Conservation (phyloP, 768 basidiomycete genomes). For the Boletus sp. region DNA sequence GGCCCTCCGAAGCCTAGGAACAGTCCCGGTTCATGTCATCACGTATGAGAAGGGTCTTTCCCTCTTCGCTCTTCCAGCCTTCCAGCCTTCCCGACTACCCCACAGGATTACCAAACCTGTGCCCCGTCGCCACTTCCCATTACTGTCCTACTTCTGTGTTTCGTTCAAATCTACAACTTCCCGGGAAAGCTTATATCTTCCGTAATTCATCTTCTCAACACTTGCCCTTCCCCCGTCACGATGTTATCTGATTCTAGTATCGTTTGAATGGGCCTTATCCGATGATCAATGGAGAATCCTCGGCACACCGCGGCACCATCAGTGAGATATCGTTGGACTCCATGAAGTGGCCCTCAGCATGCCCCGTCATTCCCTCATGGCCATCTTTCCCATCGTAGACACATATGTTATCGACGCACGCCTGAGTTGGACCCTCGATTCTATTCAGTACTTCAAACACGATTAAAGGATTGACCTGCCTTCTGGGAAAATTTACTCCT, state of each 20-base stretch:
- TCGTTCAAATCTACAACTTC: background rate
- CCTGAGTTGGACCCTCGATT: background rate
- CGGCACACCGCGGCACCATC: background rate
- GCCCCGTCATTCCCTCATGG: background rate
- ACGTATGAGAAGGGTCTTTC: slow-evolving; percentile 4
- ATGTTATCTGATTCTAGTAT: background rate
- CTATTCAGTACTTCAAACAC: background rate
- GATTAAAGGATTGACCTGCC: background rate
- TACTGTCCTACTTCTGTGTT: slow-evolving; percentile 1
- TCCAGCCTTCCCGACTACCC: background rate
- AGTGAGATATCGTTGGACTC: background rate
- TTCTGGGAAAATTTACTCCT: slow-evolving; percentile 1
- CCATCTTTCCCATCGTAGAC: slow-evolving; percentile 6
- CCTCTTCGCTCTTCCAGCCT: background rate
- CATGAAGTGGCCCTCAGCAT: background rate
- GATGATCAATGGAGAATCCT: slow-evolving; percentile 9
- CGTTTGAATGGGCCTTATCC: slow-evolving; percentile 6
- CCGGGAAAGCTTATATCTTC: background rate
- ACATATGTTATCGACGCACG: background rate
- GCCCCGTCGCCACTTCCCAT: slow-evolving; percentile 1
- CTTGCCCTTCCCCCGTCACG: background rate
- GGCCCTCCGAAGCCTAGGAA: background rate
- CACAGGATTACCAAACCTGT: background rate
- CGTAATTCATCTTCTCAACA: background rate
- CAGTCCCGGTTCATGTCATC: slow-evolving; percentile 6